A percentile compares a stretch with the other conserved stretches of the same genome.
These are phyloP conservation scores for Henckelia pumila DNA, from an alignment of 257 asterid species.

Conservation along the genomic window DNA sequence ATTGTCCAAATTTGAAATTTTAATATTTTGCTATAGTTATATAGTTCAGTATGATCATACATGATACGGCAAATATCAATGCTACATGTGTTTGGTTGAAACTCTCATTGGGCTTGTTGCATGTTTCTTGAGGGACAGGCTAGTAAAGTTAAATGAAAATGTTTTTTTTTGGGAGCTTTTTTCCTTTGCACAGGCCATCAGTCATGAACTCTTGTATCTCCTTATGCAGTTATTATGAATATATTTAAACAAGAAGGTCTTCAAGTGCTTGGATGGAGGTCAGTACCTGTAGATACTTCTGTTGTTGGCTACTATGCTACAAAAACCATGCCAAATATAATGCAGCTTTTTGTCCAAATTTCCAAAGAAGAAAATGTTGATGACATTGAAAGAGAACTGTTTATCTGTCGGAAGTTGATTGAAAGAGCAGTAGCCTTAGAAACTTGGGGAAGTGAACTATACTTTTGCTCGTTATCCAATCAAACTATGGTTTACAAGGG, in stretches of 20 bases:
- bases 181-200: slow-evolving; percentile 14
- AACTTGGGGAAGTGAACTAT: slow-evolving; percentile 83
- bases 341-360: slow-evolving; percentile 88
- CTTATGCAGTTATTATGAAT: slow-evolving; percentile 60
- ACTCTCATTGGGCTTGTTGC: neutral
- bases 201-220: slow-evolving; percentile 23
- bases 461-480: slow-evolving; percentile 95
- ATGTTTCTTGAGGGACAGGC: neutral
- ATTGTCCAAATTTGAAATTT: neutral
- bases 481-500: slow-evolving; percentile 98
- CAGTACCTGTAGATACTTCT: slow-evolving; percentile 80
- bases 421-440: slow-evolving; percentile 68
- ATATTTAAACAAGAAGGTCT: slow-evolving; percentile 92
- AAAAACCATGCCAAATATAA: slow-evolving; percentile 87
- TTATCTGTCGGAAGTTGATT: slow-evolving; percentile 84
- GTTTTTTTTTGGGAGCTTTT: neutral
- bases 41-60: neutral
- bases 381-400: slow-evolving; percentile 95
- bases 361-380: slow-evolving; percentile 79
- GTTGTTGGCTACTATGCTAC: slow-evolving; percentile 85
- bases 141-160: slow-evolving; percentile 12
- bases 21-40: neutral
- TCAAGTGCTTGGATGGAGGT: slow-evolving; percentile 96
- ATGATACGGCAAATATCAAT: neutral
- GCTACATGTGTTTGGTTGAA: neutral